Base-by-base conservation (phyloP, 2,329 filamentous ascomycete species). In the Kalmusia sp. region DNA sequence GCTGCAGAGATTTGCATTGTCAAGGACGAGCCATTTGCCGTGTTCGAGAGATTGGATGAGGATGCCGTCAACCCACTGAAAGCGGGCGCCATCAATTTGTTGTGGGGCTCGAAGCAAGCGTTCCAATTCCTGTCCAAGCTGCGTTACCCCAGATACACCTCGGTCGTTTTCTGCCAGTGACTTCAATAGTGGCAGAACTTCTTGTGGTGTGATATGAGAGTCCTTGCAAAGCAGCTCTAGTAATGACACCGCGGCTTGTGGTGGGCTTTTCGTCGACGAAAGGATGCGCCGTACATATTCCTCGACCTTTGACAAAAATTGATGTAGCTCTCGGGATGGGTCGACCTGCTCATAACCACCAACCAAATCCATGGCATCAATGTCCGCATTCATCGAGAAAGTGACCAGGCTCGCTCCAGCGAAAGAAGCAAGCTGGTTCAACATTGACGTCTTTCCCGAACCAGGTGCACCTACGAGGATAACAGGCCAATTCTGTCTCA, bases 321-420 rank as follows among this genome's bases (percentile, higher is more conserved):
- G 78, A 49, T 89, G 87, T 4, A 91, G 79, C 56, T 90, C 85
- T 50, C 93, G 84, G 46, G 89, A 82, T 19, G 91, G 87, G 70
- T 99, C 95, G 15, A 91, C 87, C 75, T 99, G 95, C 72, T 99
- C 95, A 69, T 96, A 99, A 0, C 95, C 95, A 67, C 95, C 95
- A 51, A 99, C 91, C 51, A 99, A 85, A 74, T 99, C 95, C 87
- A 96, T 96, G 1, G 93, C 93, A 72, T 99, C 95, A 38, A 96
- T 90, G 65, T 99, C 96, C 6, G 93, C 89, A 69, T 96, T 99
- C 76, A 99, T 86, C 0, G 93, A 87, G 64, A 98, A 91, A 14
- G 92, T 89, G 27, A 93, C 84, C 3, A 98, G 79, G 1, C 86
- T 81, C 50, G 89, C 89, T 21, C 95, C 95, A 35, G 86, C 85